A percentile compares a stretch with the other conserved stretches of the same genome.
phyloP scores from a whole-genome alignment of 352 stramenopile genomes.

The Phytophthora litchii region DNA sequence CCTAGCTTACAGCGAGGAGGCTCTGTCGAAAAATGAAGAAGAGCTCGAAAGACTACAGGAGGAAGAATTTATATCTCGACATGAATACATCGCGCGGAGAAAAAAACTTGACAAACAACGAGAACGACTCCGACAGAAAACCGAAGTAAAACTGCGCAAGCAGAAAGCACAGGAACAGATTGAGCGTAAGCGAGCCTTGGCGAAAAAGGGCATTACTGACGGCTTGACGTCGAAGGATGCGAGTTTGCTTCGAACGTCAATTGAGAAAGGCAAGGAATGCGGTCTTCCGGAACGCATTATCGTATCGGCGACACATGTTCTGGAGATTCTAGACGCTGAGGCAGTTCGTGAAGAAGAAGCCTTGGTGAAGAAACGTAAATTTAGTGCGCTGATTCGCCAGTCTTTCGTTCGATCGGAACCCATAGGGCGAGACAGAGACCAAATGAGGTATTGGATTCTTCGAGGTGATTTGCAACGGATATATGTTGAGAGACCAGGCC shows the following conservation, averaged over 20 bases:
- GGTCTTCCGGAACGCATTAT: slow-evolving; percentile 64
- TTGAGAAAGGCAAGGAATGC: slow-evolving; percentile 81
- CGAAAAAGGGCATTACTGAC: slow-evolving; percentile 78
- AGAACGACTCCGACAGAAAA: slow-evolving; percentile 56
- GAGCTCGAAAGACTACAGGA: slow-evolving; percentile 69
- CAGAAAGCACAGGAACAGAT: slow-evolving; percentile 70
- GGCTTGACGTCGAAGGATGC: slow-evolving; percentile 67
- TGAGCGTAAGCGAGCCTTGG: slow-evolving; percentile 54
- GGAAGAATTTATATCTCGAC: slow-evolving; percentile 72
- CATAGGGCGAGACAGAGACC: slow-evolving; percentile 67
- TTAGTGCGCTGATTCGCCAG: slow-evolving; percentile 61
- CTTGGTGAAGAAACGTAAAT: slow-evolving; percentile 63
- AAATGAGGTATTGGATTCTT: slow-evolving; percentile 77
- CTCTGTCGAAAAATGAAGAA: slow-evolving; percentile 70
- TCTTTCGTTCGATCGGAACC: slow-evolving; percentile 80
- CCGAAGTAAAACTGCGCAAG: slow-evolving; percentile 70
- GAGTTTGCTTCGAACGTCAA: slow-evolving; percentile 48
- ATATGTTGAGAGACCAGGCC: slow-evolving; percentile 72
- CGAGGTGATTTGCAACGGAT: slow-evolving; percentile 65
- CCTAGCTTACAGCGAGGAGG: slow-evolving; percentile 61
- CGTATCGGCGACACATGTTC: slow-evolving; percentile 72
- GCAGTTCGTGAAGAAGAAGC: slow-evolving; percentile 67
- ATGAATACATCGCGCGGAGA: slow-evolving; percentile 81
- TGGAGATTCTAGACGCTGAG: slow-evolving; percentile 81
- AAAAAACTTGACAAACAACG: slow-evolving; percentile 76